Evolutionary conservation across 2,329 filamentous ascomycete genomes (phyloP).

Genomic region (Diaporthe sp.): DNA sequence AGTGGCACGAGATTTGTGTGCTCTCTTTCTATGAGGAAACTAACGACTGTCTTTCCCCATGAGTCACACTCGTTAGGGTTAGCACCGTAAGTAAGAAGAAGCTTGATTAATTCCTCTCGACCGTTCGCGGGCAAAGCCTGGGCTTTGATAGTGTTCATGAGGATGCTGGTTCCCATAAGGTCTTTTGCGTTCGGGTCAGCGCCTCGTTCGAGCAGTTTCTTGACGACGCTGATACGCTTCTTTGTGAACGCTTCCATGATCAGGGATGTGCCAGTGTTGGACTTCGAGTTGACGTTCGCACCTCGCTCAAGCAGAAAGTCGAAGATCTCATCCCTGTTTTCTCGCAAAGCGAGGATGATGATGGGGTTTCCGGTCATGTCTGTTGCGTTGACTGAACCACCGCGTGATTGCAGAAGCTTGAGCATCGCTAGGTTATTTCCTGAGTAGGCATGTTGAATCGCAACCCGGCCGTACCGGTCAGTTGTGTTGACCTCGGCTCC

Average conservation of each 20-base stretch:
- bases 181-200: constrained; percentile 12
- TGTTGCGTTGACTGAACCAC: not conserved
- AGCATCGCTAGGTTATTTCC: not conserved
- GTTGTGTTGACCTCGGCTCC: not conserved
- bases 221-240: not conserved
- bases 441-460: constrained; percentile 17
- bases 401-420: constrained; percentile 5
- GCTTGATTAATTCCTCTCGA: constrained; percentile 4
- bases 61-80: not conserved
- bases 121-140: not conserved
- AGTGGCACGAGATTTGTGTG: constrained; percentile 2
- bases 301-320: constrained; percentile 6
- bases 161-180: not conserved
- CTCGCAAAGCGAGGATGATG: not conserved
- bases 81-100: not conserved
- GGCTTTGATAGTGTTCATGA: constrained; percentile 10
- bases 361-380: constrained; percentile 4
- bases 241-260: constrained; percentile 7
- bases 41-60: constrained; percentile 10
- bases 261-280: not conserved
- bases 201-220: constrained; percentile 11
- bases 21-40: not conserved
- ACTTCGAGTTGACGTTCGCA: constrained; percentile 11
- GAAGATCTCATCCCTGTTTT: constrained; percentile 10
- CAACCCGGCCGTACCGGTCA: not conserved